Conservation (phyloP, 768 basidiomycete genomes). For the Crucibulum laeve region DNA sequence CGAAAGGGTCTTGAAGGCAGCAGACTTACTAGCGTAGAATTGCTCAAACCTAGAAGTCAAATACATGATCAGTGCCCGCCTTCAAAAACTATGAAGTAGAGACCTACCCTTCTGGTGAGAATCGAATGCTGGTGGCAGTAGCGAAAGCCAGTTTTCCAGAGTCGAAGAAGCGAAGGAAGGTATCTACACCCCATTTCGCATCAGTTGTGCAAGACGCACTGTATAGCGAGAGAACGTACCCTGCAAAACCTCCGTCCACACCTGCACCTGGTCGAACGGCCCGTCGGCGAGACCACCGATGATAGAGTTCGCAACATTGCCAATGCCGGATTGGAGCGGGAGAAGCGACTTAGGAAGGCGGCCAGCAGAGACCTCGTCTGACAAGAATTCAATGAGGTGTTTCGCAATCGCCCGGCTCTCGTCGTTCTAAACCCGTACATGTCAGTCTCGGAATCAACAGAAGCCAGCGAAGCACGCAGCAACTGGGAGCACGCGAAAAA, state of each 20-base stretch:
- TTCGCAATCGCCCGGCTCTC: constrained; percentile 36
- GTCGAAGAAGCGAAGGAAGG: constrained; percentile 42
- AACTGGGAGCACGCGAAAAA: not conserved
- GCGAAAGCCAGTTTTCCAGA: constrained; percentile 42
- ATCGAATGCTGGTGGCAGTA: constrained; percentile 42
- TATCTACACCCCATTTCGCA: constrained; percentile 22
- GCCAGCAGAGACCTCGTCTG: constrained; percentile 33
- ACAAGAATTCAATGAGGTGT: constrained; percentile 42
- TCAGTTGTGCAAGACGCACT: not conserved
- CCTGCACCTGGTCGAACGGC: constrained; percentile 43
- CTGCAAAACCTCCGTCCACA: constrained; percentile 47
- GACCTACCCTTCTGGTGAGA: constrained; percentile 36
- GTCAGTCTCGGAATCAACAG: not conserved
- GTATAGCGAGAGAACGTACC: constrained; percentile 13
- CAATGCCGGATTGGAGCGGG: constrained; percentile 43
- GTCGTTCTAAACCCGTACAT: constrained; percentile 21
- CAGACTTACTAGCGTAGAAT: constrained; percentile 35
- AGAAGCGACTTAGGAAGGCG: constrained; percentile 37
- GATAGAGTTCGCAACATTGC: constrained; percentile 45
- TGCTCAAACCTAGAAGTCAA: constrained; percentile 31
- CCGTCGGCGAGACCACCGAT: constrained; percentile 45
- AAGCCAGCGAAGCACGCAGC: too few species aligned
- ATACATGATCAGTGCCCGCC: not conserved
- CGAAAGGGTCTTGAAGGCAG: not conserved
- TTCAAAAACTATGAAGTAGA: not conserved